Evolutionary conservation across 2,329 filamentous ascomycete species (phyloP).

Genomic region (Cladosporium velox): DNA sequence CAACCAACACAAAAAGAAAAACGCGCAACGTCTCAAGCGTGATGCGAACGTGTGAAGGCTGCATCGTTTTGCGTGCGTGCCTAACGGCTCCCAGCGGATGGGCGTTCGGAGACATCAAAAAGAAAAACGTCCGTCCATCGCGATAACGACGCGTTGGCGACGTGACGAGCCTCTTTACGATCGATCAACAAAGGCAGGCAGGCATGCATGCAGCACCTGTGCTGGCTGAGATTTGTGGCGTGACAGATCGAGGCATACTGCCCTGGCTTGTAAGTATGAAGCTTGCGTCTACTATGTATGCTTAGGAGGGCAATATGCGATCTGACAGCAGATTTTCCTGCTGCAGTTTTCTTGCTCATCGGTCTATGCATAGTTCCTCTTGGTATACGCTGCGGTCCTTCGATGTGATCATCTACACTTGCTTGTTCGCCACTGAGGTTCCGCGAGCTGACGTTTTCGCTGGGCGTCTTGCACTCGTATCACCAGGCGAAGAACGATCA

Average conservation of each 20-base stretch:
- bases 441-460: too few relatives aligned
- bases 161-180: background rate
- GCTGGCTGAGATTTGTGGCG: background rate
- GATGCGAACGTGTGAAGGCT: background rate
- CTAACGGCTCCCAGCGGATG: background rate
- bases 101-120: background rate
- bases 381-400: background rate
- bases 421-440: background rate
- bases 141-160: background rate
- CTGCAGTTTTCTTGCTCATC: background rate
- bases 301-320: background rate
- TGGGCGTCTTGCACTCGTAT: too few relatives aligned
- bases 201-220: background rate
- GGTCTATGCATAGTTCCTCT: too few relatives aligned
- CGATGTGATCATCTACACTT: background rate
- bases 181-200: background rate
- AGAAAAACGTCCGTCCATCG: background rate
- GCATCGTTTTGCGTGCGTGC: background rate
- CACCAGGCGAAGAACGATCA: too few relatives aligned
- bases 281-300: background rate
- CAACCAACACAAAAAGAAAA: background rate
- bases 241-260: background rate
- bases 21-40: background rate
- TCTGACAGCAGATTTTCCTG: background rate
- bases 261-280: background rate